phyloP scores from a whole-genome alignment of 352 stramenopile species.

The Phytophthora macrochlamydospora region DNA sequence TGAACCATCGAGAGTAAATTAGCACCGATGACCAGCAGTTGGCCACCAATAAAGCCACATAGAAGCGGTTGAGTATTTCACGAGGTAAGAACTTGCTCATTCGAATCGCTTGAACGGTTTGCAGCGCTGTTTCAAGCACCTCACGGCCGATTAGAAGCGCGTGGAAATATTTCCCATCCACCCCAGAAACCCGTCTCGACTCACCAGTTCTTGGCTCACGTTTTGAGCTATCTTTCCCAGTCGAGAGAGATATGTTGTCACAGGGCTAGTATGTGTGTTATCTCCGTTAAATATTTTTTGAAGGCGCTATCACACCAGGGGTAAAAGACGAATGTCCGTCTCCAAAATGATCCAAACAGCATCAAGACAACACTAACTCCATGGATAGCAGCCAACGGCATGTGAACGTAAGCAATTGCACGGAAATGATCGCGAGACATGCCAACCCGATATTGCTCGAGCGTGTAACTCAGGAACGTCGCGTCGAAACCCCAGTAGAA shows the following conservation, averaged over 20 bases:
- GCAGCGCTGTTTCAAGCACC: slow-evolving; percentile 12
- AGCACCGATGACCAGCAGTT: slow-evolving; percentile 35
- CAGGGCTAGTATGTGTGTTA: too few species aligned
- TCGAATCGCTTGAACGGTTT: slow-evolving; percentile 22
- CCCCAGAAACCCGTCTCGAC: not conserved
- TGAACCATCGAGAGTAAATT: slow-evolving; percentile 23
- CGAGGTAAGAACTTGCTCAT: slow-evolving; percentile 33
- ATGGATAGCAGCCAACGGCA: slow-evolving; percentile 24
- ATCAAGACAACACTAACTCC: slow-evolving; percentile 17
- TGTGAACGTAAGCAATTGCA: slow-evolving; percentile 25
- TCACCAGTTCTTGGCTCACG: not conserved
- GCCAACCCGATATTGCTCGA: slow-evolving; percentile 26
- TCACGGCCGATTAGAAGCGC: slow-evolving; percentile 4
- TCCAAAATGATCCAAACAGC: slow-evolving; percentile 2
- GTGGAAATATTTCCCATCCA: slow-evolving; percentile 5
- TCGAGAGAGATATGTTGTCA: too few species aligned
- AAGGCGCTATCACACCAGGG: not conserved
- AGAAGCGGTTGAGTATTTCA: slow-evolving; percentile 36
- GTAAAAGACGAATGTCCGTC: slow-evolving; percentile 3
- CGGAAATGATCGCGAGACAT: slow-evolving; percentile 26
- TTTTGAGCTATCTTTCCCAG: not conserved
- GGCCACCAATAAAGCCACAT: slow-evolving; percentile 30
- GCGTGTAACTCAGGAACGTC: slow-evolving; percentile 20
- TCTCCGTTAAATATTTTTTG: too few species aligned
- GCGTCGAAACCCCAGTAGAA: slow-evolving; percentile 31